phyloP scores from a whole-genome alignment of 148 eudicot species.

The Vaccinium macrocarpon region DNA sequence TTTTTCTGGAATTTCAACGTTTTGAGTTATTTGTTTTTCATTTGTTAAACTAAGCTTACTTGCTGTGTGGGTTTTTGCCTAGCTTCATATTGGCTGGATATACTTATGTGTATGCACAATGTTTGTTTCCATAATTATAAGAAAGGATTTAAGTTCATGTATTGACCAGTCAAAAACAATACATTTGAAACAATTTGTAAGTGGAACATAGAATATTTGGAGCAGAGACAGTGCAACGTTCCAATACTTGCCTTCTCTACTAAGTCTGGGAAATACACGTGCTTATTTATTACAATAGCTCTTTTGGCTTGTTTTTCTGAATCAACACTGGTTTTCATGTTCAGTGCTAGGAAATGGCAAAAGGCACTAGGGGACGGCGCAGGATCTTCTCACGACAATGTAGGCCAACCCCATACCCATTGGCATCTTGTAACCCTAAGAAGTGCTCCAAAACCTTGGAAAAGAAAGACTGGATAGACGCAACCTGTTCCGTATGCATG shows the following conservation, averaged over 20 bases:
- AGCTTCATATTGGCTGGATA: not conserved
- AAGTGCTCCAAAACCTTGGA: constrained; percentile 30
- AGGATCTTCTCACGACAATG: constrained; percentile 46
- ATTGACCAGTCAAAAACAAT: no score
- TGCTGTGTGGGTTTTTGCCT: not conserved
- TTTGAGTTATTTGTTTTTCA: not conserved
- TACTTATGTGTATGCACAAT: not conserved
- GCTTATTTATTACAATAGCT: not conserved
- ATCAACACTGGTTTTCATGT: constrained; percentile 14
- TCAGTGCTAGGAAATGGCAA: constrained; percentile 41
- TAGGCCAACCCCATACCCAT: constrained; percentile 50
- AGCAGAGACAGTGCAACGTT: not conserved
- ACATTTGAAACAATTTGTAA: no score
- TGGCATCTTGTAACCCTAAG: constrained; percentile 23
- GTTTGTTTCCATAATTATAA: not conserved
- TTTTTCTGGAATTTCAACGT: not conserved
- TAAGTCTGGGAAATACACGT: not conserved
- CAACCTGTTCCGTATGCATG: constrained; percentile 67
- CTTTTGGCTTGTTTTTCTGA: not conserved
- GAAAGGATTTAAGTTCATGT: not conserved
- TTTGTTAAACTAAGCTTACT: not conserved
- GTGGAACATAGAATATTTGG: not conserved
- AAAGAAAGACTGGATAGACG: constrained; percentile 60
- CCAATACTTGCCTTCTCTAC: not conserved
- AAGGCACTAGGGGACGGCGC: constrained; percentile 56